Base-by-base conservation (phyloP, 768 basidiomycete genomes). In the Russula earlei region DNA sequence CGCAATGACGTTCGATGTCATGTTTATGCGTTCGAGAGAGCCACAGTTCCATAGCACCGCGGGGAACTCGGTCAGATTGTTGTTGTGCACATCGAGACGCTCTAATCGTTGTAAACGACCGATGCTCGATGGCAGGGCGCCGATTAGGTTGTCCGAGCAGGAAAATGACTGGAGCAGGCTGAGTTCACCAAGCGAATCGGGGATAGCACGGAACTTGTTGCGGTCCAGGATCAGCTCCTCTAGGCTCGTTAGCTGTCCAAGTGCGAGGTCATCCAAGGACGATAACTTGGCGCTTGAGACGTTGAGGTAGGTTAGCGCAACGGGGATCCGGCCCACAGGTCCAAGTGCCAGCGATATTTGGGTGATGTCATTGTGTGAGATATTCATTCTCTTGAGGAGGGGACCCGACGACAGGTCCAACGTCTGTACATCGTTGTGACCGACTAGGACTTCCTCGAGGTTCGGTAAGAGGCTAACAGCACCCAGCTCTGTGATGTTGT, bases 71-170 rank as follows among this genome's bases (percentile, higher is more conserved):
- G 75, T 79, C 44, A 98, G 74, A 62, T 84, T 86, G 72, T 98
- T 99, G 67, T 90, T 93, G 66, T 97, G 94, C 2, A 86, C 86
- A 62, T 96, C 91, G 40, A 99, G 76, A 1, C 70, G 73, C 61
- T 84, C 79, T 10, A 98, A 77, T 41, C 80, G 82, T 69, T 82
- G 81, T 43, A 98, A 74, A 9, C 74, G 74, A 14, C 91, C 91
- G 46, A 98, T 83, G 40, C 79, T 81, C 11, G 74, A 67, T 0
- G 96, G 96, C 0, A 98, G 76, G 15, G 76, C 70, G 52, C 81
- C 80, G 19, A 99, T 77, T 61, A 84, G 79, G 71, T 98, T 98
- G 69, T 97, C 90, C n/a, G 90, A 88, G 66, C 90, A 91, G 11
- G 87, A 87, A 7, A 99, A 78, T 0, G 72, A 74, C 62, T 83